A percentile compares a stretch with the other conserved stretches of the same genome.
Conservation (phyloP, 2,329 filamentous ascomycete species). For the Mycogone perniciosa region DNA sequence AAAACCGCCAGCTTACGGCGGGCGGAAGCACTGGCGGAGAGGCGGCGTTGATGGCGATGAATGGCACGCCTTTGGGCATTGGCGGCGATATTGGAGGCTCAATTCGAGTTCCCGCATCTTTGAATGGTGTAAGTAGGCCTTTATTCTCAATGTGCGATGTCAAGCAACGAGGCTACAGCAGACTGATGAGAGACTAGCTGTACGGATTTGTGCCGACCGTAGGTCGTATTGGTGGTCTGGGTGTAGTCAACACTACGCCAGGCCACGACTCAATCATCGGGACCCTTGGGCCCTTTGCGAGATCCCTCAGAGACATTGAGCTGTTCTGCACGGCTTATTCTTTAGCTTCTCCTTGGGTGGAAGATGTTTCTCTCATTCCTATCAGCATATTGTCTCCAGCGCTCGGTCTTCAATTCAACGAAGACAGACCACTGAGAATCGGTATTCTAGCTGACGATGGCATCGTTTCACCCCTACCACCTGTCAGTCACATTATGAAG, state of each 20-base stretch:
- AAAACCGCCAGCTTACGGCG: constrained; percentile 4
- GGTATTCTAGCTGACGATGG: neutral
- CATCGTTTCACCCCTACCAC: neutral
- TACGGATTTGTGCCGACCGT: too few relatives aligned
- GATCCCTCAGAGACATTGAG: constrained; percentile 7
- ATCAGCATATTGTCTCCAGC: constrained; percentile 3
- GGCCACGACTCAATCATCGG: neutral
- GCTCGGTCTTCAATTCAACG: constrained; percentile 4
- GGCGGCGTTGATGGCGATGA: constrained; percentile 50
- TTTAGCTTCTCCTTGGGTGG: neutral
- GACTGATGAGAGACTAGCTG: neutral
- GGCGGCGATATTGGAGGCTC: constrained; percentile 48
- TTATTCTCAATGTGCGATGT: neutral
- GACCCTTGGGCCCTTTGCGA: constrained; percentile 6
- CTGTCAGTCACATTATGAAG: neutral
- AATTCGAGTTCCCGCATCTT: constrained; percentile 3
- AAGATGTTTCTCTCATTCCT: neutral
- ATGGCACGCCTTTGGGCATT: constrained; percentile 50
- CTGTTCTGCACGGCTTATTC: constrained; percentile 6
- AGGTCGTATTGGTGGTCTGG: too few relatives aligned
- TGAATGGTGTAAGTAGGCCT: constrained; percentile 2
- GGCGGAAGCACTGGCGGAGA: constrained; percentile 45
- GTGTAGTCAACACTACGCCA: neutral
- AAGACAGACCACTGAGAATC: neutral
- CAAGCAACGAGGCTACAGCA: too few relatives aligned